Conservation (phyloP, 768 basidiomycete species). For the Tricholoma flavovirens region DNA sequence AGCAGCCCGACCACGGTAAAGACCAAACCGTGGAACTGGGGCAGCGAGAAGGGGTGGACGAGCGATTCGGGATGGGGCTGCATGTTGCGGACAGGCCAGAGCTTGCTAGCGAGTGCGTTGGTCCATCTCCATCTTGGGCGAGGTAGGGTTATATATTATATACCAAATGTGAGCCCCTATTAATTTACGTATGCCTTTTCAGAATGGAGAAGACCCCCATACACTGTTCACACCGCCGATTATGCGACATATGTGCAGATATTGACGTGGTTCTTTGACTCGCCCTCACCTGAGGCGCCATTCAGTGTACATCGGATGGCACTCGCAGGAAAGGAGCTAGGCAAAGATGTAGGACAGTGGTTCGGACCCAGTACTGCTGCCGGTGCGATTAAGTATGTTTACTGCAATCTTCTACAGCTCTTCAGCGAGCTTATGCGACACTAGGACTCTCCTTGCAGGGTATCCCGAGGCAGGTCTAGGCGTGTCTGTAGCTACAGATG, state of each 20-base stretch:
- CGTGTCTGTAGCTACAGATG: conserved; percentile 79
- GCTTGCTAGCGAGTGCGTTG: conserved; percentile 76
- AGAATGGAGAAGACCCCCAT: conserved; percentile 84
- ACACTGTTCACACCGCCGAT: conserved; percentile 50
- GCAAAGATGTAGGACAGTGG: conserved; percentile 96
- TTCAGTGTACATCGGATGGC: conserved; percentile 98
- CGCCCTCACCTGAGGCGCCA: conserved; percentile 75
- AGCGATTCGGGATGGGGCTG: conserved; percentile 89
- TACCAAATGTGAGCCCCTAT: background rate
- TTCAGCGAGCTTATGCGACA: background rate
- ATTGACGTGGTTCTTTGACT: conserved; percentile 92
- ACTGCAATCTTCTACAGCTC: background rate
- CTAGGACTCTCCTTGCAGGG: conserved; percentile 66
- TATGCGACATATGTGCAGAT: conserved; percentile 90
- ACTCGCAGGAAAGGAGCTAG: conserved; percentile 87
- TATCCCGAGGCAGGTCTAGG: conserved; percentile 80
- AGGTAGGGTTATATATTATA: conserved; percentile 8
- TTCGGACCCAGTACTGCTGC: conserved; percentile 98
- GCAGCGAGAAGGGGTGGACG: conserved; percentile 75
- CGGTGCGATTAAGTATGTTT: conserved; percentile 80
- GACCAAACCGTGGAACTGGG: conserved; percentile 61
- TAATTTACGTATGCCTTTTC: background rate
- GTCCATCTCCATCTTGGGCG: conserved; percentile 63
- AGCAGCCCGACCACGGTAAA: conserved; percentile 33
- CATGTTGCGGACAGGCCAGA: conserved; percentile 86